Base-by-base conservation (phyloP, 2,329 filamentous ascomycete genomes). In the Chlorencoelia australis region DNA sequence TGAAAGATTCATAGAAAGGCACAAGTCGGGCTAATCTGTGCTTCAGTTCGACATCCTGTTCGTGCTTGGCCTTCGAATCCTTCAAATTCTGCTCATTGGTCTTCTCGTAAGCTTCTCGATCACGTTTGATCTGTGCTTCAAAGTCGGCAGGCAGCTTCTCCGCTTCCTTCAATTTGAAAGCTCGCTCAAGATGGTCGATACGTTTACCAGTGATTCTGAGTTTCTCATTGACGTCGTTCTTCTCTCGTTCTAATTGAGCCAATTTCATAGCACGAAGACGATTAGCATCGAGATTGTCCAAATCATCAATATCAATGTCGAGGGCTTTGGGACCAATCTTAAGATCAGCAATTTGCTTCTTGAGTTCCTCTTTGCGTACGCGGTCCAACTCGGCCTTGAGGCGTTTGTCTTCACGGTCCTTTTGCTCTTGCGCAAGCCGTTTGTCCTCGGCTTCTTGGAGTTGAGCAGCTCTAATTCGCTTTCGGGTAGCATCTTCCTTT, bases 161-260 rank as follows among this genome's bases (percentile, higher is more conserved):
- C 55, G 81, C 66, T 63, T 98, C 91, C 65, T 96, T 91, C 60
- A 89, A 85, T 54, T 91, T 81, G 73, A 93, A 93, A 24, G 91
- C 91, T 67, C 91, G 84, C 69, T 98, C 91, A 52, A 98, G 68
- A 64, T 98, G 89, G 58, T 98, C 91, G 53, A 95, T 84, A 47
- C 91, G 82, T 75, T 95, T 96, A 60, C 82, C 86, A 42, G 88
- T 93, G 52, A 94, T 77, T 53, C 87, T 81, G 35, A 96, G 75
- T 59, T 83, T 86, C 64, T 95, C 87, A 46, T 83, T 85, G 49
- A 95, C 79, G 56, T 91, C 87, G 56, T 89, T 94, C 80, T 96
- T 98, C 70, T 96, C 91, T 52, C 89, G 88, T 66, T 96, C 91
- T 8, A 98, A 75, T 63, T 94, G 89, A 43, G 85, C 82, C 40